Conservation (phyloP, 2,329 filamentous ascomycete species). For the Fusarium sp. region DNA sequence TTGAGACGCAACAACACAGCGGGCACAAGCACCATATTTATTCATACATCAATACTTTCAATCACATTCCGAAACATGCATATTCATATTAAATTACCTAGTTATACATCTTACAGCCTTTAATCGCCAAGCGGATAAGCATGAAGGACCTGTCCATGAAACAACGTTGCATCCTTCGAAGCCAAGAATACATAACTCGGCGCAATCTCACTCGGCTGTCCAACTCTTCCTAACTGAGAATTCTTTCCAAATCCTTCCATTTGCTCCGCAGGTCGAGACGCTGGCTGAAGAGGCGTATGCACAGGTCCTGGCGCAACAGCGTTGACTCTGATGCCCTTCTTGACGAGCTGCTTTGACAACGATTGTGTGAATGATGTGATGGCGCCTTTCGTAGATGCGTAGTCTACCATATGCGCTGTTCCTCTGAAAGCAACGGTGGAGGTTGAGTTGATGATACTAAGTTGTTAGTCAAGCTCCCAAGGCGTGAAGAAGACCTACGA, state of each 20-base stretch:
- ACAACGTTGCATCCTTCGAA: constrained; percentile 54
- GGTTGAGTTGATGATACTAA: constrained; percentile 67
- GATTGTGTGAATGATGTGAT: constrained; percentile 67
- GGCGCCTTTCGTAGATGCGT: constrained; percentile 68
- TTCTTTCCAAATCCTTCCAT: constrained; percentile 58
- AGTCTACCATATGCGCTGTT: constrained; percentile 63
- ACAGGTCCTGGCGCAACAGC: constrained; percentile 58
- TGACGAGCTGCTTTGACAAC: constrained; percentile 63
- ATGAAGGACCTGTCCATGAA: constrained; percentile 55
- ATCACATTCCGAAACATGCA: not conserved
- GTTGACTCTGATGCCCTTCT: constrained; percentile 68
- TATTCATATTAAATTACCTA: not conserved
- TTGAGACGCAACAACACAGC: accelerated
- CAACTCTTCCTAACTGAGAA: constrained; percentile 53
- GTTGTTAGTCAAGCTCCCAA: not conserved
- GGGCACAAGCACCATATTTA: accelerated
- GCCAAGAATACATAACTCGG: constrained; percentile 56
- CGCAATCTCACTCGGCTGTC: constrained; percentile 59
- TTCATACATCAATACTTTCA: too few species aligned
- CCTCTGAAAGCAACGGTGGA: constrained; percentile 67
- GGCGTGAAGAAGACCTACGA: constrained; percentile 50
- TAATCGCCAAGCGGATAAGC: constrained; percentile 56
- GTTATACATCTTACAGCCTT: not conserved
- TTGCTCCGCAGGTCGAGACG: constrained; percentile 56
- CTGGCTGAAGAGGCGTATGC: constrained; percentile 58